These are phyloP conservation scores for Lentinula lateritia DNA, from an alignment of 768 basidiomycete genomes.

Conservation along the genomic window DNA sequence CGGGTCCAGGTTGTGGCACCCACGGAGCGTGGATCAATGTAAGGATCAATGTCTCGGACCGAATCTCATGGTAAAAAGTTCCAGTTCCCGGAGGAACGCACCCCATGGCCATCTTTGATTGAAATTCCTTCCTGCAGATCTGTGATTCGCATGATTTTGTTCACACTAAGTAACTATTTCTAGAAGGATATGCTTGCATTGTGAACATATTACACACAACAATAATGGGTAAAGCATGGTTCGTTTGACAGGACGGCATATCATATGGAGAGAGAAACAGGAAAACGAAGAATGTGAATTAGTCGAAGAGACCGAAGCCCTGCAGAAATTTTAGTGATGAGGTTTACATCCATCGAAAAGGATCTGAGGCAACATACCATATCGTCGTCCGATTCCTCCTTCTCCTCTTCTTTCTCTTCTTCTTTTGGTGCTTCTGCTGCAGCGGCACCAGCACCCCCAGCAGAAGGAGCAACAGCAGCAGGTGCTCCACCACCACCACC, in stretches of 20 bases:
- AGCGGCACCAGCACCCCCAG: constrained; percentile 53
- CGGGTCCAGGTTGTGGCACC: no score
- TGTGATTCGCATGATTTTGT: no score
- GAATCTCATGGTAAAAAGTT: no score
- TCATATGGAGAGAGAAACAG: neutral
- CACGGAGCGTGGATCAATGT: no score
- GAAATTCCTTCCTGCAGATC: no score
- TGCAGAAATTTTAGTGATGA: constrained; percentile 19
- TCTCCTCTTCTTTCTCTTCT: constrained; percentile 83
- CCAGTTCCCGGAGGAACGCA: no score
- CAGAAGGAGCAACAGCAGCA: constrained; percentile 55
- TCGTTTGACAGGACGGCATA: neutral
- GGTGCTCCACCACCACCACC: constrained; percentile 89
- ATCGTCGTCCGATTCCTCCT: constrained; percentile 88
- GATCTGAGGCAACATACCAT: constrained; percentile 49
- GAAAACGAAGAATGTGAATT: constrained; percentile 24
- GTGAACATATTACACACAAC: neutral
- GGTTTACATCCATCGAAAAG: neutral
- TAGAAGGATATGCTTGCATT: neutral
- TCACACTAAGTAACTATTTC: no score
- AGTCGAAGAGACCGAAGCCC: constrained; percentile 98
- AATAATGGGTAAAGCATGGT: neutral
- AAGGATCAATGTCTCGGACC: no score
- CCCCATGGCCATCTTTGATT: no score
- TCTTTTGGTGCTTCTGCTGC: constrained; percentile 73